Percentiles rank a stretch among this genome's conserved stretches.
Evolutionary conservation across 129 eudicot species (phyloP).

Genomic region (Pittosporum tobira): DNA sequence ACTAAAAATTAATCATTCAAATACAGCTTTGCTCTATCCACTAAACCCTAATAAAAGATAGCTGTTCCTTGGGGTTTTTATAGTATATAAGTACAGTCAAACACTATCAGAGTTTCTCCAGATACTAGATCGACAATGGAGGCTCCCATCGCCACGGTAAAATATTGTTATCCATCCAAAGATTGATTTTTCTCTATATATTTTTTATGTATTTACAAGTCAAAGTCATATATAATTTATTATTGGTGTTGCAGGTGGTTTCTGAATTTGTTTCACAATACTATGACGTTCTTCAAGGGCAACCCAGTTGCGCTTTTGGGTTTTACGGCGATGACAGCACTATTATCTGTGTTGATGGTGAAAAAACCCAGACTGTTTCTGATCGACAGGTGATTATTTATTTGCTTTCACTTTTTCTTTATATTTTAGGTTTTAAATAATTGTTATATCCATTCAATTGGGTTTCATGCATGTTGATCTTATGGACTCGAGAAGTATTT

Average conservation of each 20-base stretch:
- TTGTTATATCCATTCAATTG: too few relatives aligned
- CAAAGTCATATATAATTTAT: background rate
- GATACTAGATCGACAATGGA: too few relatives aligned
- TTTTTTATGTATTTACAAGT: background rate
- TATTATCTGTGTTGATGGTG: slow-evolving; percentile 71
- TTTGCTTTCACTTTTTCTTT: background rate
- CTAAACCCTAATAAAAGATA: too few relatives aligned
- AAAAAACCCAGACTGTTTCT: slow-evolving; percentile 36
- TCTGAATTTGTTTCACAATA: slow-evolving; percentile 76
- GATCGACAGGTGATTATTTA: slow-evolving; percentile 37
- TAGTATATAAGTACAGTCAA: too few relatives aligned
- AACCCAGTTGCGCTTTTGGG: slow-evolving; percentile 63
- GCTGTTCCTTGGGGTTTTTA: too few relatives aligned
- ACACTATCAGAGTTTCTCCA: too few relatives aligned
- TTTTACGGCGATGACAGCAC: slow-evolving; percentile 73
- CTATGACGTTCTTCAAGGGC: slow-evolving; percentile 67
- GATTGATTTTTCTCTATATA: background rate
- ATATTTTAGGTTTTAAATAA: background rate
- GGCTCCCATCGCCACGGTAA: too few relatives aligned
- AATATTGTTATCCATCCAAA: too few relatives aligned
- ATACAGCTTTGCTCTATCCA: too few relatives aligned
- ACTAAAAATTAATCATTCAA: too few relatives aligned
- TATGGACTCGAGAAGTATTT: too few relatives aligned
- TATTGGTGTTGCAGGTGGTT: slow-evolving; percentile 45
- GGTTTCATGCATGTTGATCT: too few relatives aligned